Evolutionary conservation across 768 basidiomycete species (phyloP).

Genomic region (Hysterangium stoloniferum): DNA sequence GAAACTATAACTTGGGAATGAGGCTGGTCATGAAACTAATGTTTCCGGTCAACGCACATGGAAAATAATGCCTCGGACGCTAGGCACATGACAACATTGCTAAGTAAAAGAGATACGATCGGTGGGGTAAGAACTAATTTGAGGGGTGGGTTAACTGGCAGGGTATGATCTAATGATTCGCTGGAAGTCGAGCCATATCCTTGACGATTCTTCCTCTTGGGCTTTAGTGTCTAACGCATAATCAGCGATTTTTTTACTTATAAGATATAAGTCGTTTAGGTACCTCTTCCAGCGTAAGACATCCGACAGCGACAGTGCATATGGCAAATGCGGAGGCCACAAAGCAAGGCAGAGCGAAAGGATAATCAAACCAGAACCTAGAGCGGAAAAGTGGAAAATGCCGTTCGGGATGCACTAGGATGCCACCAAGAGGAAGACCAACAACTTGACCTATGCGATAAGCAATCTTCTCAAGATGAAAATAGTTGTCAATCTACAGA

Average conservation of each 20-base stretch:
- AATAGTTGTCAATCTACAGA: neutral
- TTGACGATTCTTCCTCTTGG: neutral
- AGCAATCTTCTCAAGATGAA: neutral
- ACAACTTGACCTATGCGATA: conserved; percentile 10
- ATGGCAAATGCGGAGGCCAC: conserved; percentile 14
- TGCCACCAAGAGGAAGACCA: conserved; percentile 9
- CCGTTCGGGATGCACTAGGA: conserved; percentile 9
- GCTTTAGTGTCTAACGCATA: neutral
- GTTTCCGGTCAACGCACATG: neutral
- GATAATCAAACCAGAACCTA: conserved; percentile 13
- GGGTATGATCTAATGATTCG: neutral
- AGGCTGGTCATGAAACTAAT: neutral
- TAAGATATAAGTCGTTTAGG: neutral
- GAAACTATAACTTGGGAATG: neutral
- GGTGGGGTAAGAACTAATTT: conserved; percentile 8
- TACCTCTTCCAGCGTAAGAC: conserved; percentile 19
- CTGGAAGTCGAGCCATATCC: neutral
- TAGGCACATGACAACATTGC: conserved; percentile 3
- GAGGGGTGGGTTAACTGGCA: neutral
- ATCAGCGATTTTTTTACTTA: neutral
- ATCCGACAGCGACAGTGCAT: conserved; percentile 10
- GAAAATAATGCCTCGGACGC: conserved; percentile 5
- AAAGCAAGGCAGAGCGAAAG: conserved; percentile 18
- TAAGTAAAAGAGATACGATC: conserved; percentile 8
- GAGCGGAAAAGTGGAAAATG: conserved; percentile 9